A percentile compares a stretch with the other conserved stretches of the same genome.
phyloP scores from a whole-genome alignment of 192 early-diverging fungal species.

The Backusella parvicylindrica region DNA sequence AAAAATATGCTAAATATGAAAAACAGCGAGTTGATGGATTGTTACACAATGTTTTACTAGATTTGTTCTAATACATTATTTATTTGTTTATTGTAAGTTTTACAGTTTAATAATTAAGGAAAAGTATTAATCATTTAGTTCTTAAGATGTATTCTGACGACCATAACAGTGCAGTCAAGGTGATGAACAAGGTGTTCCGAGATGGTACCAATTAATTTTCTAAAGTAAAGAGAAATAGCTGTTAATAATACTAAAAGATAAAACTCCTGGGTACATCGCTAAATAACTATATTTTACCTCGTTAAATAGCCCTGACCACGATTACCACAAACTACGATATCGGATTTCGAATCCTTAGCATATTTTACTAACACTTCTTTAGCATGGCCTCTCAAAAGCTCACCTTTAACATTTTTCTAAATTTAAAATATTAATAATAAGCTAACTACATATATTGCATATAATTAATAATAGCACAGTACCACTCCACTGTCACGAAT shows the following conservation, averaged over 20 bases:
- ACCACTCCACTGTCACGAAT: background rate
- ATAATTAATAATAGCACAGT: background rate
- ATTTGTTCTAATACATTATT: background rate
- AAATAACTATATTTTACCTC: too few species aligned
- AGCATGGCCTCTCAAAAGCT: background rate
- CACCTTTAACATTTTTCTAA: background rate
- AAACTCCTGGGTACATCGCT: background rate
- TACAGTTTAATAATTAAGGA: background rate
- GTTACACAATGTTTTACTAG: background rate
- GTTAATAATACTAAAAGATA: background rate
- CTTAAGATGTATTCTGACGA: background rate
- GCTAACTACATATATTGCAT: background rate
- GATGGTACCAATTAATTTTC: background rate
- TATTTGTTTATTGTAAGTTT: background rate
- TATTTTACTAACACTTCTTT: background rate
- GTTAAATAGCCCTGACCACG: background rate
- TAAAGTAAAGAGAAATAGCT: background rate
- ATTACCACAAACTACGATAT: constrained; percentile 5
- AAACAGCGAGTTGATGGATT: background rate
- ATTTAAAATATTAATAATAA: background rate
- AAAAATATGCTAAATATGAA: background rate
- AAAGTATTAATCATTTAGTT: background rate
- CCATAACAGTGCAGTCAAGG: background rate
- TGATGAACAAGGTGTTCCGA: constrained; percentile 6
- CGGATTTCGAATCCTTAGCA: background rate